phyloP scores from a whole-genome alignment of 2,329 filamentous ascomycete species.

The Verticillium dahliae region DNA sequence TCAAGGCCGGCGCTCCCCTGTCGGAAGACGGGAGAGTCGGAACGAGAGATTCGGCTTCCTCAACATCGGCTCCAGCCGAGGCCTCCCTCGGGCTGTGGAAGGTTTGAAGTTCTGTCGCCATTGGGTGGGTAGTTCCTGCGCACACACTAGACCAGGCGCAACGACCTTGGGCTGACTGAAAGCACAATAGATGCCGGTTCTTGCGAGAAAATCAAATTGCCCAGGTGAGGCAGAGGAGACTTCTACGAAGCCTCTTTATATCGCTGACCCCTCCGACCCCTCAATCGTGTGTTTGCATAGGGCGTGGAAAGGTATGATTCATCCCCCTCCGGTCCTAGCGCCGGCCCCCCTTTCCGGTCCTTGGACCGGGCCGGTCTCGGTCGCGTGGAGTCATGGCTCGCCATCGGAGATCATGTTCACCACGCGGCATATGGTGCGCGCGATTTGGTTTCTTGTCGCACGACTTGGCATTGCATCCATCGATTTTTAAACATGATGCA shows the following conservation, averaged over 20 bases:
- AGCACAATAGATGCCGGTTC: neutral
- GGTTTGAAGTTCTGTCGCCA: neutral
- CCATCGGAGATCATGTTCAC: too few species aligned
- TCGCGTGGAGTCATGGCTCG: neutral
- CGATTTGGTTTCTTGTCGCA: too few species aligned
- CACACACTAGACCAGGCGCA: neutral
- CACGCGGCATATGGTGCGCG: too few species aligned
- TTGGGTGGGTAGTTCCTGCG: neutral
- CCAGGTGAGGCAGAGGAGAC: neutral
- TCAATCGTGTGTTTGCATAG: neutral
- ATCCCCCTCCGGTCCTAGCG: neutral
- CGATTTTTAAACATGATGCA: neutral
- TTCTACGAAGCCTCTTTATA: too few species aligned
- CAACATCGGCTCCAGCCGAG: slow-evolving; percentile 2
- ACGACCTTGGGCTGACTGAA: neutral
- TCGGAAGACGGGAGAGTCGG: slow-evolving; percentile 14
- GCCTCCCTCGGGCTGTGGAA: neutral
- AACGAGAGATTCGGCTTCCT: slow-evolving; percentile 7
- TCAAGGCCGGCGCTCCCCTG: slow-evolving; percentile 13
- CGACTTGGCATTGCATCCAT: neutral
- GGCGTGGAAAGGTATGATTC: neutral
- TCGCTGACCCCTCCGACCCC: neutral
- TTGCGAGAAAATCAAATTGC: neutral
- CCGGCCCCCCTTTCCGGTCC: neutral
- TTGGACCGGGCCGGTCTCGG: neutral